Conservation (phyloP, 805 yeast genomes). For the Clavispora phyllophila region DNA sequence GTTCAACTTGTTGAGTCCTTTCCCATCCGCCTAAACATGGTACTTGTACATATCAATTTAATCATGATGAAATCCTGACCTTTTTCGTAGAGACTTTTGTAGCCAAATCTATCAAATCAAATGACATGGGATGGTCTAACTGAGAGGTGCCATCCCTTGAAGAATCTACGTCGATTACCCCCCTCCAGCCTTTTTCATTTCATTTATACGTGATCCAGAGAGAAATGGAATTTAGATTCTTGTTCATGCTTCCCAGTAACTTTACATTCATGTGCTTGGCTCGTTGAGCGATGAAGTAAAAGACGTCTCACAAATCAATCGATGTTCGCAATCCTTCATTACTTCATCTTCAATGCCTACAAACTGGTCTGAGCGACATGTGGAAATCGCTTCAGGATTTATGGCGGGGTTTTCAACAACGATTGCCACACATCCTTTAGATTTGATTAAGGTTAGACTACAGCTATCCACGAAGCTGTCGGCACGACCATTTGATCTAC, state of each 20-base stretch:
- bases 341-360: background rate
- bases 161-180: no score
- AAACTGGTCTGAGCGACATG: constrained; percentile 20
- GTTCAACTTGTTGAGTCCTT: constrained; percentile 70
- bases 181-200: no score
- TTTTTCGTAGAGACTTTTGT: background rate
- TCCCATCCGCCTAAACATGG: constrained; percentile 58
- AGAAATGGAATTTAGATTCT: no score
- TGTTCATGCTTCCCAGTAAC: no score
- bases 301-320: background rate
- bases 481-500: constrained; percentile 16
- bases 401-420: constrained; percentile 82
- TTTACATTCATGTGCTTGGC: no score
- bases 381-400: constrained; percentile 67
- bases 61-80: background rate
- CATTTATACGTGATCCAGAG: no score
- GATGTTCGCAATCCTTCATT: constrained; percentile 2
- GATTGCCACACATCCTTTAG: constrained; percentile 81
- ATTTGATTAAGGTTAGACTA: constrained; percentile 74
- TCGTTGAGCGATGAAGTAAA: background rate
- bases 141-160: no score
- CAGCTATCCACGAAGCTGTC: constrained; percentile 46
- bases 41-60: constrained; percentile 10
- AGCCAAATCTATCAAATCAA: background rate
- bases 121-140: no score